Percentiles rank a stretch among this genome's conserved stretches.
These are phyloP conservation scores for Chaetomium cochliodes DNA, from an alignment of 495 filamentous ascomycete species.

Conservation along the genomic window DNA sequence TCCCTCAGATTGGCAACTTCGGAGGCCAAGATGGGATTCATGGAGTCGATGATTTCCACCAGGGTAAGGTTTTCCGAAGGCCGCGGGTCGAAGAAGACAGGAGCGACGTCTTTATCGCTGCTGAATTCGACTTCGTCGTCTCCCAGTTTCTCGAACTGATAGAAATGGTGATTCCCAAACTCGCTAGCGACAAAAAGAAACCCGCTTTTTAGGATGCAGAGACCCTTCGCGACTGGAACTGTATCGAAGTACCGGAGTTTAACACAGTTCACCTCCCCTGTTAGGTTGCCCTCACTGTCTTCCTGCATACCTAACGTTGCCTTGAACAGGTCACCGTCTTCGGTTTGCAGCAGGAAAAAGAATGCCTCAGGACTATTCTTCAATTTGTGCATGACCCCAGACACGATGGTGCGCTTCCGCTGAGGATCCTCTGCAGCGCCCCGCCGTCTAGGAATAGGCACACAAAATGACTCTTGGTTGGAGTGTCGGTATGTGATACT, in stretches of 20 bases:
- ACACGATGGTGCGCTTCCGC: slow-evolving; percentile 77
- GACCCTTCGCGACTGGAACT: slow-evolving; percentile 76
- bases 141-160: slow-evolving; percentile 94
- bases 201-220: slow-evolving; percentile 91
- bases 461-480: slow-evolving; percentile 84
- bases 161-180: slow-evolving; percentile 88
- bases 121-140: slow-evolving; percentile 84
- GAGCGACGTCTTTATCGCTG: slow-evolving; percentile 72
- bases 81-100: slow-evolving; percentile 80
- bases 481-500: slow-evolving; percentile 91
- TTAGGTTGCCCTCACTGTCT: slow-evolving; percentile 72
- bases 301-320: slow-evolving; percentile 86
- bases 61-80: slow-evolving; percentile 75
- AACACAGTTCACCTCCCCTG: slow-evolving; percentile 67
- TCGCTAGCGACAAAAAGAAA: slow-evolving; percentile 93
- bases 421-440: slow-evolving; percentile 89
- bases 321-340: slow-evolving; percentile 96
- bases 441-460: slow-evolving; percentile 80
- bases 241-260: slow-evolving; percentile 99
- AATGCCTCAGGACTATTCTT: slow-evolving; percentile 75
- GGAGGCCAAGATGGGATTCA: slow-evolving; percentile 87
- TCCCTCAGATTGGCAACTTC: slow-evolving; percentile 77
- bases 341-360: slow-evolving; percentile 92
- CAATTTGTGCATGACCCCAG: slow-evolving; percentile 94
- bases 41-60: slow-evolving; percentile 79